These are phyloP conservation scores for Phialophora macrospora DNA, from an alignment of 2,329 filamentous ascomycete species.

Conservation along the genomic window DNA sequence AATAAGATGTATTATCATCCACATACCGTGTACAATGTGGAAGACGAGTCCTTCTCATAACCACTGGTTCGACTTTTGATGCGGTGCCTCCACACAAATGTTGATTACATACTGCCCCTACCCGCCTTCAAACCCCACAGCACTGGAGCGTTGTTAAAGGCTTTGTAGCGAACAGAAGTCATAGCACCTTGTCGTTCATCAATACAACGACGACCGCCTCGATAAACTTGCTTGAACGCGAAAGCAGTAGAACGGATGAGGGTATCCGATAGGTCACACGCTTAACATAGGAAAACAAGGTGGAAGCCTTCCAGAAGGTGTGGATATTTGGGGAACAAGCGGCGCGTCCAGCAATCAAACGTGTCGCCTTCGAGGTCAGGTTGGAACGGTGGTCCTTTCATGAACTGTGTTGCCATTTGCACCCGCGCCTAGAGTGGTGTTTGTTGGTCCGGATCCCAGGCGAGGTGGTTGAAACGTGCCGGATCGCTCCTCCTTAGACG, in stretches of 20 bases:
- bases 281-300: not conserved
- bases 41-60: not conserved
- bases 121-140: not conserved
- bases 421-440: slow-evolving; percentile 8
- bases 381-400: slow-evolving; percentile 23
- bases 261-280: not conserved
- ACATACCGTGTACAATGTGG: slow-evolving; percentile 2
- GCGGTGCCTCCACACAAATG: not conserved
- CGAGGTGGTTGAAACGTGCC: slow-evolving; percentile 18
- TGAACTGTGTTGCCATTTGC: slow-evolving; percentile 20
- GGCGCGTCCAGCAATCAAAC: not conserved
- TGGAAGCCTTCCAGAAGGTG: not conserved
- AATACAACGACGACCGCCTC: not conserved
- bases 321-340: not conserved
- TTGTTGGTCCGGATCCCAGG: slow-evolving; percentile 11
- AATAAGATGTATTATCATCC: slow-evolving; percentile 10
- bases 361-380: not conserved
- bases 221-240: slow-evolving; percentile 22
- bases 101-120: not conserved
- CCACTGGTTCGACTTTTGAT: not conserved
- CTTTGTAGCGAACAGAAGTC: not conserved
- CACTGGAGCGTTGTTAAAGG: not conserved
- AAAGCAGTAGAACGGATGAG: not conserved
- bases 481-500: slow-evolving; percentile 28
- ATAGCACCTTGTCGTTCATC: not conserved